Conservation (phyloP, 768 basidiomycete species). For the Phanerodontia chrysosporium region DNA sequence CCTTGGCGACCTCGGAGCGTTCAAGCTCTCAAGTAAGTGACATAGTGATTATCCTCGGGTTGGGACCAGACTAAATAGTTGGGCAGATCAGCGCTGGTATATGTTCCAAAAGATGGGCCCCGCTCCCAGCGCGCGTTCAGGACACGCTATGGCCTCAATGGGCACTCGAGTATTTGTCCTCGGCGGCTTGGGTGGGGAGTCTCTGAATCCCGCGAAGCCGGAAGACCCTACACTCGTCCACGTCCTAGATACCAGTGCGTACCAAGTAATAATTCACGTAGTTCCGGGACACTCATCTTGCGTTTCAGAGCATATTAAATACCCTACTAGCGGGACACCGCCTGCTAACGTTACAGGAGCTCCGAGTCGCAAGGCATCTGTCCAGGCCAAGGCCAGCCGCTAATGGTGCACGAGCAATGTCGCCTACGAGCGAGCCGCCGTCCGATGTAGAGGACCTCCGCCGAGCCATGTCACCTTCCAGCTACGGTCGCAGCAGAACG, state of each 20-base stretch:
- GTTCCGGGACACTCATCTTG: not conserved
- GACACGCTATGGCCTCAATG: conserved; percentile 97
- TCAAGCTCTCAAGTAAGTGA: conserved; percentile 91
- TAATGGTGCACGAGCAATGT: conserved; percentile 54
- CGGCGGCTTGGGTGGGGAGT: conserved; percentile 95
- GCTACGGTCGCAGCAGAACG: conserved; percentile 45
- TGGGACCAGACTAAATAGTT: not conserved
- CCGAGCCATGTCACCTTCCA: conserved; percentile 63
- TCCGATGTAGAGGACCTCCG: conserved; percentile 55
- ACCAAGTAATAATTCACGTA: not conserved
- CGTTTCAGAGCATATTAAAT: conserved; percentile 81
- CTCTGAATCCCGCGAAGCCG: conserved; percentile 61
- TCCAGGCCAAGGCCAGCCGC: conserved; percentile 29
- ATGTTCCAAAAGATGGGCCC: conserved; percentile 99
- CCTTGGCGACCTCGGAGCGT: conserved; percentile 89
- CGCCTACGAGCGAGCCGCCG: conserved; percentile 45
- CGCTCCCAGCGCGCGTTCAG: conserved; percentile 85
- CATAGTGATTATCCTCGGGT: not conserved
- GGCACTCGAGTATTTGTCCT: conserved; percentile 88
- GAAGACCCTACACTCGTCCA: conserved; percentile 86
- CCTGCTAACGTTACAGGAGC: conserved; percentile 29
- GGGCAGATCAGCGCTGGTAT: conserved; percentile 92
- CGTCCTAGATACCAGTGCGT: conserved; percentile 91
- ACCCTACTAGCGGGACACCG: conserved; percentile 62
- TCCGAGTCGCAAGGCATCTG: conserved; percentile 46